Evolutionary conservation across 169 alveolate genomes (phyloP).

Genomic region (Eimeria falciformis): DNA sequence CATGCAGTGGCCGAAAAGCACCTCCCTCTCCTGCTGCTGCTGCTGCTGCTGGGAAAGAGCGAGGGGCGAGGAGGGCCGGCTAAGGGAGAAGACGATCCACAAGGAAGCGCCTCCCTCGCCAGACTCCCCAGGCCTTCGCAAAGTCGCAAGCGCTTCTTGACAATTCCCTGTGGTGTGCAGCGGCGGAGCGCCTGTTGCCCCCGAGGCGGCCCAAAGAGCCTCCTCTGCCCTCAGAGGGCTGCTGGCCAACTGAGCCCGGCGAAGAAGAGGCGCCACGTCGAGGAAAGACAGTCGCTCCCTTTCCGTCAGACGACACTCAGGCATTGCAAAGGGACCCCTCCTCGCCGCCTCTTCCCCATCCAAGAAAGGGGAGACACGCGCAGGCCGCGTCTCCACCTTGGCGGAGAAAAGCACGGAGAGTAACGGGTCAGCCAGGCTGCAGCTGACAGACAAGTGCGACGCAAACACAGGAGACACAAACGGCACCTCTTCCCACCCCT

Average conservation of each 20-base stretch:
- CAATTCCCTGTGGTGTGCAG: neutral
- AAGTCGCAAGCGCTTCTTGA: neutral
- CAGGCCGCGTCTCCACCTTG: neutral
- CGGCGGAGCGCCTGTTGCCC: neutral
- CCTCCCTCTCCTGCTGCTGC: conserved; percentile 25
- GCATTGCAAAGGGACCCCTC: conserved; percentile 2
- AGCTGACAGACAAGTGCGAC: conserved; percentile 5
- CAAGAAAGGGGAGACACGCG: neutral
- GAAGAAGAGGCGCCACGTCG: conserved; percentile 3
- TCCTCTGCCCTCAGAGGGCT: too few species aligned
- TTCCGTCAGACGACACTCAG: conserved; percentile 4
- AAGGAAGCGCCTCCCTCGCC: too few species aligned
- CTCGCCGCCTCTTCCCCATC: too few species aligned
- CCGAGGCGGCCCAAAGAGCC: neutral
- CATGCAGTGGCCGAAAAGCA: conserved; percentile 23
- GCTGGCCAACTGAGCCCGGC: too few species aligned
- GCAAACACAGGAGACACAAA: conserved; percentile 30
- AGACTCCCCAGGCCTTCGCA: too few species aligned
- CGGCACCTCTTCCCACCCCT: neutral
- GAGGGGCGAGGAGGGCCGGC: conserved; percentile 28
- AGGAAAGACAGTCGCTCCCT: neutral
- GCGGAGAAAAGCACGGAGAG: neutral
- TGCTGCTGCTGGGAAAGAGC: conserved; percentile 37
- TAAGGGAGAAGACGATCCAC: neutral
- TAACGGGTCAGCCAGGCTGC: neutral